phyloP scores from a whole-genome alignment of 2,329 filamentous ascomycete species.

The Venturiaceae sp. region DNA sequence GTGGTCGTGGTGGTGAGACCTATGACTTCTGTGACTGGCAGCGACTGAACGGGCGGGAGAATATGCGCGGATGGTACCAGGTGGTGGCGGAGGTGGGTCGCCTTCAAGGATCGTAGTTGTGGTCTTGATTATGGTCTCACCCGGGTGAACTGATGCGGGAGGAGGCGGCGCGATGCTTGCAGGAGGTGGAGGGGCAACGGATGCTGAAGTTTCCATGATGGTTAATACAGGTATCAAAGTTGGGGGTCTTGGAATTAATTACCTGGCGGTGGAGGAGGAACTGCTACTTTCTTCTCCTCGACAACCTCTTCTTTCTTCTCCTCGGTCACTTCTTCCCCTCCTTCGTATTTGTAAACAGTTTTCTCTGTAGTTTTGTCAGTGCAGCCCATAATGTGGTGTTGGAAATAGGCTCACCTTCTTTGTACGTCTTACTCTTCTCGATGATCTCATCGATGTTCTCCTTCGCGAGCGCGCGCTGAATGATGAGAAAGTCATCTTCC shows the following conservation, averaged over 20 bases:
- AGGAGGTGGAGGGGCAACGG: slow-evolving; percentile 10
- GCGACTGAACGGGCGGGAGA: slow-evolving; percentile 24
- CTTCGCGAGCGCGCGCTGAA: slow-evolving; percentile 77
- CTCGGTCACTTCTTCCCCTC: slow-evolving; percentile 15
- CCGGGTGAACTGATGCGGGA: slow-evolving; percentile 3
- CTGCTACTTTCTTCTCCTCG: neutral
- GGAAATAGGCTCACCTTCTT: neutral
- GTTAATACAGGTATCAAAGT: neutral
- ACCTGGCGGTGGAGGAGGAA: neutral
- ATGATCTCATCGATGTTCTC: slow-evolving; percentile 88
- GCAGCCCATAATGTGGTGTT: slow-evolving; percentile 25
- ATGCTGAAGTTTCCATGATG: neutral
- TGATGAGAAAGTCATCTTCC: slow-evolving; percentile 68
- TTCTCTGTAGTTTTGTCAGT: slow-evolving; percentile 16
- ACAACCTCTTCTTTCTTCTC: slow-evolving; percentile 19
- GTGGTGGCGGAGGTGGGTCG: slow-evolving; percentile 9
- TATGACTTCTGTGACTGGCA: slow-evolving; percentile 10
- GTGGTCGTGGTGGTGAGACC: slow-evolving; percentile 1
- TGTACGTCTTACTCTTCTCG: slow-evolving; percentile 67
- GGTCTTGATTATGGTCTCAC: slow-evolving; percentile 12
- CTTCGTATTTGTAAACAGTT: slow-evolving; percentile 26
- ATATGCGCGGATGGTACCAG: slow-evolving; percentile 18
- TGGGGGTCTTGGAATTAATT: neutral
- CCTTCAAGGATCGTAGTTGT: neutral
- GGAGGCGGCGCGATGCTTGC: neutral